Base-by-base conservation (phyloP, 1,284 basidiomycete species). In the Prillingera fragicola region DNA sequence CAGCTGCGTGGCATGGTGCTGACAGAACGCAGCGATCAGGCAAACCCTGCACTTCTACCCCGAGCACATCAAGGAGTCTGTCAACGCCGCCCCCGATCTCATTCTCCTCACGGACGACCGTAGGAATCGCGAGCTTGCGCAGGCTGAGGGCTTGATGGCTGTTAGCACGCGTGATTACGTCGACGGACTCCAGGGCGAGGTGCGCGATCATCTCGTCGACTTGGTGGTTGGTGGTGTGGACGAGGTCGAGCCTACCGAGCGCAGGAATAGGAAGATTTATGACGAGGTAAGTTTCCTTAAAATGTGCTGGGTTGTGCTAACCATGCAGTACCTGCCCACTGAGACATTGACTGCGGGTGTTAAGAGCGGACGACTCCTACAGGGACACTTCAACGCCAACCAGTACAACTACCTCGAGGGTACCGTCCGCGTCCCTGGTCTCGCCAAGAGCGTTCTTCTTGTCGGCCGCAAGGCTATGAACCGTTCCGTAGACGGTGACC, bases 391-490 rank as follows among this genome's bases (percentile, higher is more conserved):
- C 74, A 92, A 88, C 62, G 88, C 92, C 5, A 96, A 88, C 60
- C 82, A 84, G 50, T 98, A 89, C 75, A 98, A 98, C 68, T 98
- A 94, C 62, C 77, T 97, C 7, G 91, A 96, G 82, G 94, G 89
- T 2, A 86, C 78, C 34, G 91, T 97, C 14, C 77, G 80, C 5
- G 83, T 85, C 0, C 78, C 82, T 1, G 78, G 77, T 0, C 84
- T 87, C 54, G 73, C 76, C 14, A 89, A 86, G 59, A 84, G 89
- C 0, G 77, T 98, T 9, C 75, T 98, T 8, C 75, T 99, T 2
- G 78, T 89, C 17, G 92, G 94, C 0, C 77, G 91, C 22, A 84
- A 94, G 68, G 82, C 88, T 46, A 96, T 97, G 87, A 99, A 99
- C 66, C 81, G 95, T 21, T 82, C 91, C 0, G 85, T 97, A 4